These are phyloP conservation scores for Auricularia heimuer DNA, from an alignment of 768 basidiomycete genomes.

Conservation along the genomic window DNA sequence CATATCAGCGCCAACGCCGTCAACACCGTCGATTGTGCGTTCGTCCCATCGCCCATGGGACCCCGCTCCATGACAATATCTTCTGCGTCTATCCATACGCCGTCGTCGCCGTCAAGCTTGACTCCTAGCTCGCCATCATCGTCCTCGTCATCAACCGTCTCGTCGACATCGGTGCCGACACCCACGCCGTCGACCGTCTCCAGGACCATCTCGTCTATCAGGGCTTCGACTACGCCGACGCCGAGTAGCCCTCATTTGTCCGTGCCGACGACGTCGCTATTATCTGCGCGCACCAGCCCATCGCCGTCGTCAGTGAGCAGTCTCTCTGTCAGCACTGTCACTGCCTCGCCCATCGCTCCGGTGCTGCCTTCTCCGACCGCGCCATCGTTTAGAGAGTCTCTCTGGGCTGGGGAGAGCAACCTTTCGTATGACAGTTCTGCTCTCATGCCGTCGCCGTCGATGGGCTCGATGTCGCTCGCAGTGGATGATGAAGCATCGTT, in stretches of 20 bases:
- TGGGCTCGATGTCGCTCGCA: not conserved
- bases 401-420: not conserved
- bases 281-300: not conserved
- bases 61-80: not conserved
- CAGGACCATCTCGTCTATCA: constrained; percentile 31
- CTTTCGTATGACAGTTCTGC: not conserved
- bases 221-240: constrained; percentile 13
- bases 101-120: not conserved
- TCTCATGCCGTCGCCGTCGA: not conserved
- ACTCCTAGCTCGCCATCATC: not conserved
- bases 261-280: not conserved
- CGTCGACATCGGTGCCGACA: constrained; percentile 13
- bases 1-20: not conserved
- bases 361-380: constrained; percentile 7
- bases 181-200: constrained; percentile 24
- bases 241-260: not conserved
- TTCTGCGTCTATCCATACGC: not conserved
- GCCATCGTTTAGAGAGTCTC: not conserved
- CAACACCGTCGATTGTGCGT: not conserved
- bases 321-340: not conserved
- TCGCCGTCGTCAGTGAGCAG: not conserved
- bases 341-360: constrained; percentile 6
- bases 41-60: not conserved
- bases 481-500: not conserved
- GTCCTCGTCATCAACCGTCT: constrained; percentile 2